Percentiles rank a stretch among this genome's conserved stretches.
These are phyloP conservation scores for Diplodia scrobiculata DNA, from an alignment of 2,329 filamentous ascomycete genomes.

Conservation along the genomic window DNA sequence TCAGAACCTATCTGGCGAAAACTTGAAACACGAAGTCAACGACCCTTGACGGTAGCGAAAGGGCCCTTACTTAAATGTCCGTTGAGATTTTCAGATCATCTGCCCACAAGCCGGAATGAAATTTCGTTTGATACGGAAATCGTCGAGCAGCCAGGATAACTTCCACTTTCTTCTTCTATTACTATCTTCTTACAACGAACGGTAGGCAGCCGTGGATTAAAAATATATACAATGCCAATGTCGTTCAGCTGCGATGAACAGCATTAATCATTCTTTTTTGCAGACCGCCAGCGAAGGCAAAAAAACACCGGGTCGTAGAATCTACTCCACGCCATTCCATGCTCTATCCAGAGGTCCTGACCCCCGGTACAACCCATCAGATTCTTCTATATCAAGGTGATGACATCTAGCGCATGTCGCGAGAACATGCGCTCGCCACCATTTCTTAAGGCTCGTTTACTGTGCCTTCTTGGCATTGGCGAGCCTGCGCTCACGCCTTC, in stretches of 20 bases:
- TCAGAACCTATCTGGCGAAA: background rate
- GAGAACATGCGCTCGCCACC: background rate
- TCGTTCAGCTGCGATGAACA: slow-evolving; percentile 19
- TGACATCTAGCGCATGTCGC: background rate
- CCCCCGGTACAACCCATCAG: background rate
- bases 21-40: background rate
- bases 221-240: slow-evolving; percentile 22
- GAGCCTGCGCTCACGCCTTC: slow-evolving; percentile 76
- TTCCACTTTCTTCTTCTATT: background rate
- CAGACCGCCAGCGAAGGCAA: background rate
- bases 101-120: background rate
- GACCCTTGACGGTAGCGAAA: too few relatives aligned
- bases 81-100: background rate
- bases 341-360: slow-evolving; percentile 14
- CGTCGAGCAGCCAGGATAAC: background rate
- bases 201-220: slow-evolving; percentile 22
- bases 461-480: slow-evolving; percentile 65
- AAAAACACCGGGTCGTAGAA: background rate
- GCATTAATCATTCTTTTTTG: slow-evolving; percentile 19
- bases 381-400: background rate
- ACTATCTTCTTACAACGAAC: slow-evolving; percentile 10
- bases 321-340: slow-evolving; percentile 9
- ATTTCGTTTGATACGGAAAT: background rate
- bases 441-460: slow-evolving; percentile 32
- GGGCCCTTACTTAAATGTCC: background rate